Conservation (phyloP, 768 basidiomycete genomes). For the Tylopilus sp. region DNA sequence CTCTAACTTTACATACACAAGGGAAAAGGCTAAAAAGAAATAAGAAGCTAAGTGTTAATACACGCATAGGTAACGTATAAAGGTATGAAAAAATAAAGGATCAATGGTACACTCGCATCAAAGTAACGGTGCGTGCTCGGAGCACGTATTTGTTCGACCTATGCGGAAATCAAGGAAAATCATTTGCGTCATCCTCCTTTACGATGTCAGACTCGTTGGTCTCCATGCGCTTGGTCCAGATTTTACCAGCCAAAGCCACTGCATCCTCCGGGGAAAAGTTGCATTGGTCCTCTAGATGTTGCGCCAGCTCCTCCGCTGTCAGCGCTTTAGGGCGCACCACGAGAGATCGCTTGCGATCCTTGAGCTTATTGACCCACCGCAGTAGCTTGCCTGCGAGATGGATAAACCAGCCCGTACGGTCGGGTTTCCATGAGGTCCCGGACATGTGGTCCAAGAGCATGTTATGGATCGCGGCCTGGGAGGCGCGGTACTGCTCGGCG, state of each 20-base stretch:
- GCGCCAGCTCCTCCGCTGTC: too few species aligned
- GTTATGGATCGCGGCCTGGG: constrained; percentile 23
- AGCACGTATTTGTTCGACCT: too few species aligned
- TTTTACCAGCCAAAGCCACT: constrained; percentile 10
- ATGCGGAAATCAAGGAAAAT: background rate
- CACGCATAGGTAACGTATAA: too few species aligned
- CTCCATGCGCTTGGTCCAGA: constrained; percentile 15
- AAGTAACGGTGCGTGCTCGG: too few species aligned
- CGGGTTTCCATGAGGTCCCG: constrained; percentile 18
- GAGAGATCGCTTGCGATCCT: background rate
- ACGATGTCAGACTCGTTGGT: too few species aligned
- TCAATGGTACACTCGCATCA: too few species aligned
- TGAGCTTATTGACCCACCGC: constrained; percentile 15
- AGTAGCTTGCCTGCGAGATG: constrained; percentile 19
- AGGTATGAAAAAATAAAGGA: too few species aligned
- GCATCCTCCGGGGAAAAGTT: constrained; percentile 7
- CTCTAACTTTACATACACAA: too few species aligned
- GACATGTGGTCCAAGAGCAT: constrained; percentile 20
- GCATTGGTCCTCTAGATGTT: too few species aligned
- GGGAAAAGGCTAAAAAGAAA: too few species aligned
- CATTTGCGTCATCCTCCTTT: constrained; percentile 1
- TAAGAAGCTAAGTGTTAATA: too few species aligned
- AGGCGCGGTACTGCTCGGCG: constrained; percentile 29
- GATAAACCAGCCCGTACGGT: constrained; percentile 19
- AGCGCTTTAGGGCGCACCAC: background rate